Conservation (phyloP, 305 asterid species). For the Solanum hybrid region DNA sequence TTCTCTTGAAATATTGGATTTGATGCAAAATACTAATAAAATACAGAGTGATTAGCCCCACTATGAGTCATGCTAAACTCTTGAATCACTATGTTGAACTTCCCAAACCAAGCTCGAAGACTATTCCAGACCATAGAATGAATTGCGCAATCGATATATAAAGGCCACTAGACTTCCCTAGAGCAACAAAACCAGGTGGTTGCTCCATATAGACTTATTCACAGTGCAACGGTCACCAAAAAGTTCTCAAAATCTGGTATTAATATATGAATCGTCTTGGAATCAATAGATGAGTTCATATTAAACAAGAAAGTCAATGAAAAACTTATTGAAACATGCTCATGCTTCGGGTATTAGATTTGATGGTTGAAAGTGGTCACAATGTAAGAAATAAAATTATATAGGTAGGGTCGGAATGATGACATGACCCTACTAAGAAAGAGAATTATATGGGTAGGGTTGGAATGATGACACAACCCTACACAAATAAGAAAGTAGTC, state of each 20-base stretch:
- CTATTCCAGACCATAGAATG: neutral
- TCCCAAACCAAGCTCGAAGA: neutral
- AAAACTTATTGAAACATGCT: neutral
- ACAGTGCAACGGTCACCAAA: neutral
- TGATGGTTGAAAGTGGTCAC: neutral
- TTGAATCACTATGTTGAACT: neutral
- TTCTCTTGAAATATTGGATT: neutral
- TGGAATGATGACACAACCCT: neutral
- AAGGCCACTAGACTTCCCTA: neutral
- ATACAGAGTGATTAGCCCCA: neutral
- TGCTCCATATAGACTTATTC: neutral
- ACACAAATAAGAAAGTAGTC: neutral
- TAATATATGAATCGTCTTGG: neutral
- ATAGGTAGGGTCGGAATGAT: neutral
- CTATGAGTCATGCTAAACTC: neutral
- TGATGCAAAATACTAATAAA: neutral
- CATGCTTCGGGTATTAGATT: neutral
- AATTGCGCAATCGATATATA: neutral
- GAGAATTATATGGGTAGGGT: neutral
- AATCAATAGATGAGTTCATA: neutral
- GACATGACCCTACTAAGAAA: neutral
- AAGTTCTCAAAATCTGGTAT: neutral
- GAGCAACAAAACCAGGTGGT: neutral
- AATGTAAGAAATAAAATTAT: too few relatives aligned
- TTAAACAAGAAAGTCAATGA: neutral